These are phyloP conservation scores for Naganishia sp. DNA, from an alignment of 1,284 basidiomycete species.

Conservation along the genomic window DNA sequence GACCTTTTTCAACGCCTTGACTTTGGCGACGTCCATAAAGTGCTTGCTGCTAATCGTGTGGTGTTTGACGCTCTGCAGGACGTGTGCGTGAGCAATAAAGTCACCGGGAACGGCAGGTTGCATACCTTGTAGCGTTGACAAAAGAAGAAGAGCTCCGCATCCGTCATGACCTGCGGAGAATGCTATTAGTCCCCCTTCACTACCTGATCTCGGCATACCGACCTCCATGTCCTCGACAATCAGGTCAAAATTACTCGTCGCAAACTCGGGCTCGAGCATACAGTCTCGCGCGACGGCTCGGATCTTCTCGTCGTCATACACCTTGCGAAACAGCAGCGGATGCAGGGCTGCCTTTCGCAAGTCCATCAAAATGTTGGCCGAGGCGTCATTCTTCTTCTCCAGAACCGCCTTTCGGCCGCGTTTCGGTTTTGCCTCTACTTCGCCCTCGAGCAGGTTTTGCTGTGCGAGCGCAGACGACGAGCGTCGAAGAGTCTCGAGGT, in stretches of 20 bases:
- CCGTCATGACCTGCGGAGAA: slow-evolving; percentile 74
- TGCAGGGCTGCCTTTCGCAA: slow-evolving; percentile 93
- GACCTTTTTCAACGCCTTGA: slow-evolving; percentile 71
- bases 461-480: slow-evolving; percentile 68
- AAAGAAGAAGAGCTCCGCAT: slow-evolving; percentile 84
- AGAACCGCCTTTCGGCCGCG: slow-evolving; percentile 70
- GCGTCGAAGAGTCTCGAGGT: slow-evolving; percentile 66
- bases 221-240: slow-evolving; percentile 85
- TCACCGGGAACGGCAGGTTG: slow-evolving; percentile 33
- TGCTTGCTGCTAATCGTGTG: slow-evolving; percentile 73
- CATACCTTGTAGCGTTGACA: slow-evolving; percentile 76
- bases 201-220: slow-evolving; percentile 14
- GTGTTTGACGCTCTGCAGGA: slow-evolving; percentile 69
- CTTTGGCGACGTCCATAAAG: slow-evolving; percentile 88
- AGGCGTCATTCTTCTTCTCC: slow-evolving; percentile 43
- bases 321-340: slow-evolving; percentile 87
- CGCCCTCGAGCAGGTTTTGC: slow-evolving; percentile 61
- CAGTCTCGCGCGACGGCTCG: slow-evolving; percentile 75
- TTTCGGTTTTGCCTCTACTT: slow-evolving; percentile 58
- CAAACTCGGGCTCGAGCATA: slow-evolving; percentile 83
- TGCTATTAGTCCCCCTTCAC: slow-evolving; percentile 26
- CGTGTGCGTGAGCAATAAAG: slow-evolving; percentile 21
- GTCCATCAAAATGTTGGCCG: slow-evolving; percentile 90
- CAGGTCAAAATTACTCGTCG: slow-evolving; percentile 73
- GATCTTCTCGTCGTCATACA: slow-evolving; percentile 77